phyloP scores from a whole-genome alignment of 495 filamentous ascomycete species.

The Penicillium steckii region DNA sequence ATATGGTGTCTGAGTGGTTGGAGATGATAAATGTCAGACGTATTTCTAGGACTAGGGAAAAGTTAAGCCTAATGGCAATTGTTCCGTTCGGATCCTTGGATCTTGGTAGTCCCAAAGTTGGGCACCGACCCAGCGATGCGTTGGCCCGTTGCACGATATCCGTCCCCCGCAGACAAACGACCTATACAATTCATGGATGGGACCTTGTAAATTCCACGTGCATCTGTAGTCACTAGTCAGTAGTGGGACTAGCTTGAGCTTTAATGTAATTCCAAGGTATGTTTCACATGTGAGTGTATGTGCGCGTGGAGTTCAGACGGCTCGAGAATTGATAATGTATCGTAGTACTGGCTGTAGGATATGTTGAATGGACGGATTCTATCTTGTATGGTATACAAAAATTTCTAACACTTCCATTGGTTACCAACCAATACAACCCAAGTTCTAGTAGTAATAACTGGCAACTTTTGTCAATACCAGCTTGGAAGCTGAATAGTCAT shows the following conservation, averaged over 20 bases:
- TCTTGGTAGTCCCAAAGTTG: not conserved
- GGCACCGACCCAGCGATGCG: not conserved
- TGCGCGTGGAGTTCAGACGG: no score
- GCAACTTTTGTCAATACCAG: no score
- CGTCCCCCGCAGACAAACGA: not conserved
- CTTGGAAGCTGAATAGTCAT: no score
- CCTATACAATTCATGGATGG: not conserved
- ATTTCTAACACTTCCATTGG: no score
- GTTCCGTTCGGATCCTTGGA: no score
- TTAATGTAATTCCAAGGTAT: not conserved
- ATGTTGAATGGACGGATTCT: no score
- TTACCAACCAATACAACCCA: no score
- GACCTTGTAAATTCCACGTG: not conserved
- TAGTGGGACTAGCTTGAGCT: not conserved
- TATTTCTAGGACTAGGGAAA: not conserved
- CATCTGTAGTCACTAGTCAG: no score
- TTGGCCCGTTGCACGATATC: not conserved
- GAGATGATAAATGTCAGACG: not conserved
- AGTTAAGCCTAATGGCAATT: not conserved
- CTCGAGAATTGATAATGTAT: constrained; percentile 6
- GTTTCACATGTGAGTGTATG: not conserved
- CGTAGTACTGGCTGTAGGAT: no score
- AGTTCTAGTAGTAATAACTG: no score
- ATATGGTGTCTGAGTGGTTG: not conserved
- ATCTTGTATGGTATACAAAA: no score